A percentile compares a stretch with the other conserved stretches of the same genome.
These are phyloP conservation scores for Starmerella khaoyaiensis DNA, from an alignment of 805 yeast genomes.

Conservation along the genomic window DNA sequence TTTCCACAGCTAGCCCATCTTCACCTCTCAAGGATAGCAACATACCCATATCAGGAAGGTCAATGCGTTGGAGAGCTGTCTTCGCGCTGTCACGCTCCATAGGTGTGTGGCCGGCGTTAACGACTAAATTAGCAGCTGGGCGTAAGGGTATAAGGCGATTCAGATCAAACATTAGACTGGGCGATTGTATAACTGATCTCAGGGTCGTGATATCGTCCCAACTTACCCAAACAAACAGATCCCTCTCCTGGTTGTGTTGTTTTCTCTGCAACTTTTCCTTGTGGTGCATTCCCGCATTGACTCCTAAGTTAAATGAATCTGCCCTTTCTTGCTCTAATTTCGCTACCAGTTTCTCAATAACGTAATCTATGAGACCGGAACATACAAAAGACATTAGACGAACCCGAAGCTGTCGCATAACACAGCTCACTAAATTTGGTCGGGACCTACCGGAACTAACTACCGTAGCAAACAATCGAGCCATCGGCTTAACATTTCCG, in stretches of 20 bases:
- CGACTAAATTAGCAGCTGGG: background rate
- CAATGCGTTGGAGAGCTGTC: constrained; percentile 9
- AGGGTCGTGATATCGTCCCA: constrained; percentile 16
- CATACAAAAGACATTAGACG: constrained; percentile 15
- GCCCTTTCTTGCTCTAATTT: constrained; percentile 2
- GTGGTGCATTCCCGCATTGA: background rate
- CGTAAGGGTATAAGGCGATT: constrained; percentile 14
- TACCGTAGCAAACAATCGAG: constrained; percentile 4
- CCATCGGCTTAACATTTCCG: constrained; percentile 9
- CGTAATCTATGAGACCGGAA: constrained; percentile 9
- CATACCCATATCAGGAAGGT: constrained; percentile 12
- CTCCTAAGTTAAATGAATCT: background rate
- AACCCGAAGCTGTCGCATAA: constrained; percentile 15
- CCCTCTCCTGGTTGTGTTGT: background rate
- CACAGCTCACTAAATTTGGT: constrained; percentile 8
- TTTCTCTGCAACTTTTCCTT: background rate
- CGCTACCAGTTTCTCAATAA: constrained; percentile 2
- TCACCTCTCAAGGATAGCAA: constrained; percentile 12
- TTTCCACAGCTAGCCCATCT: constrained; percentile 7
- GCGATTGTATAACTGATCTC: constrained; percentile 12
- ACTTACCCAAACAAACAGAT: constrained; percentile 7
- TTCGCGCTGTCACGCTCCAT: constrained; percentile 12
- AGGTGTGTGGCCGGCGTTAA: constrained; percentile 9
- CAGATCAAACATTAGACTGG: constrained; percentile 12
- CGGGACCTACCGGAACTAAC: background rate